A percentile compares a stretch with the other conserved stretches of the same genome.
Evolutionary conservation across 768 basidiomycete species (phyloP).

Genomic region (Kwoniella sp.): DNA sequence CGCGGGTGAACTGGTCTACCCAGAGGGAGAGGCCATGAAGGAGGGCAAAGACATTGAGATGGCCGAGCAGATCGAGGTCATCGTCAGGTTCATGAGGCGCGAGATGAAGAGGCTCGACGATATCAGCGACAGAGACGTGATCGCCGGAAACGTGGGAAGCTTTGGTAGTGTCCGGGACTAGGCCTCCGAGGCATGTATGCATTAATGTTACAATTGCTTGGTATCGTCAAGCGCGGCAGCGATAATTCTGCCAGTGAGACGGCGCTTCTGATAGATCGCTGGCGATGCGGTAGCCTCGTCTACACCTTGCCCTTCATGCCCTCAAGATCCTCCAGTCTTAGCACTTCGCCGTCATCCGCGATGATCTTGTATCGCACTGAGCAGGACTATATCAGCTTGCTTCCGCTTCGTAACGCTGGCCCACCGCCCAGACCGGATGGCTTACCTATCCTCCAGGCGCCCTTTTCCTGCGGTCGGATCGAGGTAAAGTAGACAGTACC

Average conservation of each 20-base stretch:
- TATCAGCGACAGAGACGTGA: constrained; percentile 54
- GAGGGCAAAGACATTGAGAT: constrained; percentile 56
- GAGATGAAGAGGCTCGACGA: constrained; percentile 68
- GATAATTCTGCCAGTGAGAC: background rate
- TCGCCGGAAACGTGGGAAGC: constrained; percentile 45
- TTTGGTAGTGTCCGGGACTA: constrained; percentile 26
- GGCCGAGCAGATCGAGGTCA: constrained; percentile 66
- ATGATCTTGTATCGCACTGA: constrained; percentile 49
- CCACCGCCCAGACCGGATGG: too few relatives aligned
- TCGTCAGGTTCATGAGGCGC: constrained; percentile 66
- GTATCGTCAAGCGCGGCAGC: background rate
- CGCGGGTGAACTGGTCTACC: constrained; percentile 21
- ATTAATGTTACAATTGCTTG: background rate
- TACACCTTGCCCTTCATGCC: background rate
- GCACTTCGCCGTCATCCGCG: constrained; percentile 39
- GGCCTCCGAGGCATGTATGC: background rate
- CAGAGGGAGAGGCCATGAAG: constrained; percentile 13
- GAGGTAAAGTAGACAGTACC: constrained; percentile 50
- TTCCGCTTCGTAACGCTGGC: too few relatives aligned
- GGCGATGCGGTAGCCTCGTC: background rate
- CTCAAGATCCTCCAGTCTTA: constrained; percentile 32
- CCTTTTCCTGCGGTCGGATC: constrained; percentile 41
- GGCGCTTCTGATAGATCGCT: background rate
- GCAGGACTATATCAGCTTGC: too few relatives aligned
- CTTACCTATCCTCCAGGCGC: constrained; percentile 46